Percentiles rank a stretch among this genome's conserved stretches.
These are phyloP conservation scores for Diaporthe nobilis DNA, from an alignment of 2,329 filamentous ascomycete genomes.

Conservation along the genomic window DNA sequence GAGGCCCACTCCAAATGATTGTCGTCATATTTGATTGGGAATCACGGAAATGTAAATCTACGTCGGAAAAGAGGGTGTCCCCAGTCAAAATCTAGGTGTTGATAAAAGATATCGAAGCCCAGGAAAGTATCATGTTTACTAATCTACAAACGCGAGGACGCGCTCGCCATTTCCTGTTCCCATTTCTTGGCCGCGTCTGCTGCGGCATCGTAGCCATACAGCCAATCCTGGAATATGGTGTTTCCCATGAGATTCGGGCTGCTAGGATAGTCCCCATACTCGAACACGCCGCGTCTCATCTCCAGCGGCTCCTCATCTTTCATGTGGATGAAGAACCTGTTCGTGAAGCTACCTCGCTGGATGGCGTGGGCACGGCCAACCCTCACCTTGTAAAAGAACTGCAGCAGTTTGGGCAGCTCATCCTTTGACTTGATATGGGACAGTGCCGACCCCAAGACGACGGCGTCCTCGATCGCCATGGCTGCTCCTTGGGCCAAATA, in stretches of 20 bases:
- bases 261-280: constrained; percentile 39
- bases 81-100: neutral
- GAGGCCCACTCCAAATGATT: neutral
- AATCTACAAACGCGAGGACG: neutral
- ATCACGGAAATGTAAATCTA: neutral
- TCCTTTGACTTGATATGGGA: constrained; percentile 15
- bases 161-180: constrained; percentile 20
- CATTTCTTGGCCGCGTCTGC: constrained; percentile 26
- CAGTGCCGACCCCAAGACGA: constrained; percentile 41
- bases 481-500: constrained; percentile 46
- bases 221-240: constrained; percentile 40
- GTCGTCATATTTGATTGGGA: neutral
- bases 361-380: constrained; percentile 39
- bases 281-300: constrained; percentile 35
- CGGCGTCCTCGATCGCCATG: constrained; percentile 46
- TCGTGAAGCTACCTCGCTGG: constrained; percentile 38
- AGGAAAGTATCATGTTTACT: neutral
- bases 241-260: constrained; percentile 41
- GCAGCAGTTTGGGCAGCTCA: constrained; percentile 17
- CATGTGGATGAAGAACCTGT: constrained; percentile 41
- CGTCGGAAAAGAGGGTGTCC: neutral
- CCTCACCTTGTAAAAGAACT: constrained; percentile 38
- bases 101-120: neutral
- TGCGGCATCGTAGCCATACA: constrained; percentile 39
- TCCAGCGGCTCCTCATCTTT: constrained; percentile 37